Evolutionary conservation across 75 land plant genomes (phyloP).

Genomic region (Gnetum montanum): DNA sequence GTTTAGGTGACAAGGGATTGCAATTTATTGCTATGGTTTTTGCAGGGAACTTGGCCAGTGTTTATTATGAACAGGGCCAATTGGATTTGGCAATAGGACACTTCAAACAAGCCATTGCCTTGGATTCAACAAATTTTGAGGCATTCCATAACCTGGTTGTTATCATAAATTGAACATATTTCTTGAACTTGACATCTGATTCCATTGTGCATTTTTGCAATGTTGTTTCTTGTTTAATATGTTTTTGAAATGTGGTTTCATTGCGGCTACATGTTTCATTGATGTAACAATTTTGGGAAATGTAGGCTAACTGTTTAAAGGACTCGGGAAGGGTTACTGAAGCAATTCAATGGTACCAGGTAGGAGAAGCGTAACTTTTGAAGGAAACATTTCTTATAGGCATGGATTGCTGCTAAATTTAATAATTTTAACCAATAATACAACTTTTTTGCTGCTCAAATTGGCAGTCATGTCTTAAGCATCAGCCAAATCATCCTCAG

Average conservation of each 20-base stretch:
- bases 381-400: not conserved
- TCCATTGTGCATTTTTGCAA: not conserved
- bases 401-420: not conserved
- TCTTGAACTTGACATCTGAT: slow-evolving; percentile 1
- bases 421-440: not conserved
- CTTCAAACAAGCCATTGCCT: slow-evolving; percentile 37
- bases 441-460: not conserved
- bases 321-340: slow-evolving; percentile 43
- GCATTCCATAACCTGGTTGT: slow-evolving; percentile 48
- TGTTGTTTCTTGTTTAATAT: too few relatives aligned
- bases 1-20: slow-evolving; percentile 19
- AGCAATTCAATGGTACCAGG: slow-evolving; percentile 47
- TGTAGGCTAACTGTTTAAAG: slow-evolving; percentile 44
- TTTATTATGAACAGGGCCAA: slow-evolving; percentile 44
- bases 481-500: slow-evolving; percentile 44
- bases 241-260: too few relatives aligned
- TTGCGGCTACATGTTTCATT: not conserved
- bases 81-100: slow-evolving; percentile 38
- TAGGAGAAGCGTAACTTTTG: too few relatives aligned
- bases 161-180: not conserved
- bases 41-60: slow-evolving; percentile 50
- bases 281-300: not conserved
- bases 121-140: slow-evolving; percentile 35
- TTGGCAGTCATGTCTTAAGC: slow-evolving; percentile 32
- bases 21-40: slow-evolving; percentile 17